A percentile compares a stretch with the other conserved stretches of the same genome.
Evolutionary conservation across 352 stramenopile species (phyloP).

Genomic region (Aphanomyces astaci): DNA sequence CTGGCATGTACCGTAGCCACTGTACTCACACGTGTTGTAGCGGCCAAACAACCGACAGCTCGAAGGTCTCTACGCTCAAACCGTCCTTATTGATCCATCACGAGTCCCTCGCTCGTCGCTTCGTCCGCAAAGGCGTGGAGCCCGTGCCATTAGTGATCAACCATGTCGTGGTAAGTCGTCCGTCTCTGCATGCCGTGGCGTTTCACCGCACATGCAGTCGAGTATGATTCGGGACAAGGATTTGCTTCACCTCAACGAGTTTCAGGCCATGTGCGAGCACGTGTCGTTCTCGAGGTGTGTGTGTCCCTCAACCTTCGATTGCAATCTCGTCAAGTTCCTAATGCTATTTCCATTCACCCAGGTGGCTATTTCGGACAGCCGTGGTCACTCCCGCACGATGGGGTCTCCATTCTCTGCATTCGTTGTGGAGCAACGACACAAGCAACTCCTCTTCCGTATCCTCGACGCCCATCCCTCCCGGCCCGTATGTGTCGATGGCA

Average conservation of each 20-base stretch:
- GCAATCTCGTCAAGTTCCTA: too few species aligned
- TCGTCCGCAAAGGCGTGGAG: conserved; percentile 7
- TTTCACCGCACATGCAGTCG: not conserved
- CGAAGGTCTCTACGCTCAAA: not conserved
- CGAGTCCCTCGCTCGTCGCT: not conserved
- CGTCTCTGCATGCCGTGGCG: too few species aligned
- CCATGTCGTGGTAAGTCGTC: conserved; percentile 19
- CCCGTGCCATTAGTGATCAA: conserved; percentile 14
- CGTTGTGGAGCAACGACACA: not conserved
- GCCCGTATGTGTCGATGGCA: conserved; percentile 10
- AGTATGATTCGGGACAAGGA: not conserved
- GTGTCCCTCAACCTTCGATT: too few species aligned
- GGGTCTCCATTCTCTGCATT: conserved; percentile 1
- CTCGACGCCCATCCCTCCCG: not conserved
- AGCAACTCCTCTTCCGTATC: too few species aligned
- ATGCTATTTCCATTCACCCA: not conserved
- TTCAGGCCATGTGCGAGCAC: not conserved
- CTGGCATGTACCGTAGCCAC: not conserved
- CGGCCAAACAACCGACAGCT: not conserved
- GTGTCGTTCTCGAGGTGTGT: not conserved
- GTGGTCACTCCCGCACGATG: not conserved
- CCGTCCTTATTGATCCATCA: not conserved
- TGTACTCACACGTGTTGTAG: not conserved
- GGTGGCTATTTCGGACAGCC: conserved; percentile 1
- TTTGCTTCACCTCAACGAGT: not conserved